These are phyloP conservation scores for Suillus occidentalis DNA, from an alignment of 768 basidiomycete genomes.

Conservation along the genomic window DNA sequence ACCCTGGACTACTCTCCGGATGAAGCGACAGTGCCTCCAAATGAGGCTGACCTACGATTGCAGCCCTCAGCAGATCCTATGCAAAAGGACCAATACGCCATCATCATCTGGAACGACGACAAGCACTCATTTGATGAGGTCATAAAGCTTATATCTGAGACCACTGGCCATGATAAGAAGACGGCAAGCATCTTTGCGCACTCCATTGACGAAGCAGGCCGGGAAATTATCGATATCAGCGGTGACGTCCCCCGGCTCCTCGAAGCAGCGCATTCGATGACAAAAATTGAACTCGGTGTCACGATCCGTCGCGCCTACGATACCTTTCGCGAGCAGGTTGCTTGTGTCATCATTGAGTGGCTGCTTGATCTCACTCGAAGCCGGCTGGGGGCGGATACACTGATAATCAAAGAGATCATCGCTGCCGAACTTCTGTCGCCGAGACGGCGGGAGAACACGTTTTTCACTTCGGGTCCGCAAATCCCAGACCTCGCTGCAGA, in stretches of 20 bases:
- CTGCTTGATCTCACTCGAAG: constrained; percentile 76
- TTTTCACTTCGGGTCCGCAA: constrained; percentile 39
- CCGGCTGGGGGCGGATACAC: constrained; percentile 63
- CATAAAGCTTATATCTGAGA: constrained; percentile 65
- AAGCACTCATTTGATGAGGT: constrained; percentile 93
- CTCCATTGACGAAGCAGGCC: constrained; percentile 74
- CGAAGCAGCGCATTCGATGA: constrained; percentile 75
- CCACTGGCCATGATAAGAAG: constrained; percentile 47
- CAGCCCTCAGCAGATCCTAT: constrained; percentile 79
- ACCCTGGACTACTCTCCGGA: constrained; percentile 82
- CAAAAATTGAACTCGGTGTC: constrained; percentile 89
- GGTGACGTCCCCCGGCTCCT: constrained; percentile 52
- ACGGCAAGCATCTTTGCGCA: constrained; percentile 58
- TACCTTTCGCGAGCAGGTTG: constrained; percentile 85
- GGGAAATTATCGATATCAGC: constrained; percentile 82
- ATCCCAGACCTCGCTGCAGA: constrained; percentile 39
- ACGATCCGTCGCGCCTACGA: constrained; percentile 86
- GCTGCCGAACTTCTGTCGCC: constrained; percentile 67
- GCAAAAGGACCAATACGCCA: constrained; percentile 75
- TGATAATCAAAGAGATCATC: constrained; percentile 71
- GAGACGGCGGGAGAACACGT: constrained; percentile 51
- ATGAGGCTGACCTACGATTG: constrained; percentile 67
- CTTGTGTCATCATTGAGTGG: constrained; percentile 84
- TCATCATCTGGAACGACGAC: constrained; percentile 96
- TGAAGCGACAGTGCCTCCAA: constrained; percentile 64